Conservation (phyloP, 2,329 filamentous ascomycete species). For the Exserohilum rostratum region DNA sequence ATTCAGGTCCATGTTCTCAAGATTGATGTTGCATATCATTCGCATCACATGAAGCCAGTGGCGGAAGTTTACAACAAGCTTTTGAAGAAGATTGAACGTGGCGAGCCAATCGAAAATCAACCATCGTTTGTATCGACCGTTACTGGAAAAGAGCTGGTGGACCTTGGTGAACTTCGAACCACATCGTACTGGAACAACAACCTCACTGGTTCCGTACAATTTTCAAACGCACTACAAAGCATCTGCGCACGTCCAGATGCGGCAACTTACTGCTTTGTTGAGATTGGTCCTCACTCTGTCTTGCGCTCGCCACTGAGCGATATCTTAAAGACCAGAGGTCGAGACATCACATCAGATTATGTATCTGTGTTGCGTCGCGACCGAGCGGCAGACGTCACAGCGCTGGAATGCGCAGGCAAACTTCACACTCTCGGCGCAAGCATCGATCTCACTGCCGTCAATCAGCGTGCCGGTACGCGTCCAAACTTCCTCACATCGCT, state of each 20-base stretch:
- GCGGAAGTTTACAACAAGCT: slow-evolving; percentile 19
- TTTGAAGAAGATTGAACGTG: slow-evolving; percentile 5
- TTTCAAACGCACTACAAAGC: slow-evolving; percentile 28
- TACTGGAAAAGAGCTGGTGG: slow-evolving; percentile 8
- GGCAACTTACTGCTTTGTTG: slow-evolving; percentile 14
- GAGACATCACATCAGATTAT: slow-evolving; percentile 12
- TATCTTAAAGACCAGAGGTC: slow-evolving; percentile 5
- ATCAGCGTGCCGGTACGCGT: not conserved
- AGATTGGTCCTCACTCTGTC: slow-evolving; percentile 27
- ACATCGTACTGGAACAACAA: slow-evolving; percentile 26
- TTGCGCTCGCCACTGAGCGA: slow-evolving; percentile 19
- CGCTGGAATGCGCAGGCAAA: slow-evolving; percentile 16
- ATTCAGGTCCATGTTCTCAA: slow-evolving; percentile 49
- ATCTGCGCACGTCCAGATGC: slow-evolving; percentile 1
- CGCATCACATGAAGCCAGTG: slow-evolving; percentile 48
- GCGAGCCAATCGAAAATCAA: not conserved
- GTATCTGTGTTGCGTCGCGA: slow-evolving; percentile 16
- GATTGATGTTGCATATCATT: slow-evolving; percentile 55
- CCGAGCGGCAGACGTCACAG: slow-evolving; percentile 10
- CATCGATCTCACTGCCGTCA: slow-evolving; percentile 10
- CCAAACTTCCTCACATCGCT: slow-evolving; percentile 12
- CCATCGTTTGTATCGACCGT: slow-evolving; percentile 15
- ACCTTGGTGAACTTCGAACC: not conserved
- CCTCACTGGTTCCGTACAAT: slow-evolving; percentile 19
- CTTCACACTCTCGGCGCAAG: slow-evolving; percentile 2